Conservation (phyloP, 257 asterid species). For the Jacaranda copaia region DNA sequence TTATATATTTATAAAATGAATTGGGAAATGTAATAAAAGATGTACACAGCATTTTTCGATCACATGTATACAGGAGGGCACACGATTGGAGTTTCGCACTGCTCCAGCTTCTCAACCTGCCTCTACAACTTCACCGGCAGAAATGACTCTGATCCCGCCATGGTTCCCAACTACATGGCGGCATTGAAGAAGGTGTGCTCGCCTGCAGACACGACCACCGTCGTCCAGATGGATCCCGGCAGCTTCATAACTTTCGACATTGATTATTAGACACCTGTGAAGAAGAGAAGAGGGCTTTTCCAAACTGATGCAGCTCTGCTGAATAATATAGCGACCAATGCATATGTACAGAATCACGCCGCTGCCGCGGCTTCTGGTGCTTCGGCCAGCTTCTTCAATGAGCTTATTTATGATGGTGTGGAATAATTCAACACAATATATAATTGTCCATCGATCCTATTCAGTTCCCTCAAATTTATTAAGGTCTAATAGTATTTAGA, state of each 20-base stretch:
- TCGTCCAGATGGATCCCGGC: conserved; percentile 60
- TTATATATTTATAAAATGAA: too few species aligned
- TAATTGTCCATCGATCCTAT: too few species aligned
- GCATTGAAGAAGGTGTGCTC: conserved; percentile 40
- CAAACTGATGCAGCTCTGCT: conserved; percentile 57
- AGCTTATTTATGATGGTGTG: too few species aligned
- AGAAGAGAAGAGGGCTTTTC: conserved; percentile 50
- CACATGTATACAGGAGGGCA: conserved; percentile 50
- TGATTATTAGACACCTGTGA: conserved; percentile 35
- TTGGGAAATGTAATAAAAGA: too few species aligned
- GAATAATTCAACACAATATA: too few species aligned
- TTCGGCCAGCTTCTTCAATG: too few species aligned
- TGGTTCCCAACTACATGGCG: conserved; percentile 49
- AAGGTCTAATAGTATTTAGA: too few species aligned
- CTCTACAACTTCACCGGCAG: conserved; percentile 65
- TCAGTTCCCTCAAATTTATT: too few species aligned
- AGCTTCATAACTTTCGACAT: conserved; percentile 50
- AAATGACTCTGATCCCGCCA: conserved; percentile 56
- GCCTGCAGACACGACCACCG: conserved; percentile 42
- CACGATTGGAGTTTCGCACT: conserved; percentile 65
- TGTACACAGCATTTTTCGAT: too few species aligned
- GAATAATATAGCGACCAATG: conserved; percentile 34
- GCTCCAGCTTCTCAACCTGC: conserved; percentile 51
- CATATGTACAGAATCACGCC: conserved; percentile 33
- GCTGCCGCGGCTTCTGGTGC: too few species aligned